A percentile compares a stretch with the other conserved stretches of the same genome.
phyloP scores from a whole-genome alignment of 345 rosid species.

The Eucalyptus virginea region DNA sequence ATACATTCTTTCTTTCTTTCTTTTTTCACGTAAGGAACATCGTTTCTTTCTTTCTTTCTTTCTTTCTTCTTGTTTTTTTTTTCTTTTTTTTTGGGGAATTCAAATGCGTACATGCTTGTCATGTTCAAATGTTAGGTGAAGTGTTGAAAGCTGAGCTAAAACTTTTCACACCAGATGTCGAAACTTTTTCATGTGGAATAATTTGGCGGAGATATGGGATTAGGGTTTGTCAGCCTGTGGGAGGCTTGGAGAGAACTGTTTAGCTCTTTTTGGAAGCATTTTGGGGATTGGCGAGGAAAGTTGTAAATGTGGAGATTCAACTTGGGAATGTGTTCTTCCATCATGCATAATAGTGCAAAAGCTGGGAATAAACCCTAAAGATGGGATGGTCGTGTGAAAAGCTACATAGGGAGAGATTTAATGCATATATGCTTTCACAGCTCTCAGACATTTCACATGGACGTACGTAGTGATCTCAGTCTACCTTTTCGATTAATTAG shows the following conservation, averaged over 20 bases:
- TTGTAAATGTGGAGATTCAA: not conserved
- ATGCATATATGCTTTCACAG: not conserved
- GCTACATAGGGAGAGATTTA: not conserved
- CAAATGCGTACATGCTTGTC: not conserved
- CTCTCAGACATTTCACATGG: not conserved
- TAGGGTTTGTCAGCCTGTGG: not conserved
- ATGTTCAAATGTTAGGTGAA: not conserved
- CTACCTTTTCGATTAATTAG: not conserved
- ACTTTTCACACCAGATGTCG: not conserved
- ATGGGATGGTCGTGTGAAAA: not conserved
- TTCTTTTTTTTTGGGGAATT: not conserved
- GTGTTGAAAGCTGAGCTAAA: not conserved
- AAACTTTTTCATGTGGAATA: not conserved
- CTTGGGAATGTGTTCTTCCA: not conserved
- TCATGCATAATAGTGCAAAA: not conserved
- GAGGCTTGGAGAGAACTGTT: not conserved
- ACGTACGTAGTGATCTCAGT: not conserved
- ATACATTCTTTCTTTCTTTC: not conserved
- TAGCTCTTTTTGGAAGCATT: not conserved
- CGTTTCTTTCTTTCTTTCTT: not conserved
- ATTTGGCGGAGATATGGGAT: not conserved
- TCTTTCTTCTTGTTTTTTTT: accelerated
- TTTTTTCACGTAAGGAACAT: not conserved
- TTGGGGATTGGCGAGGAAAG: not conserved
- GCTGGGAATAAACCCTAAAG: not conserved